Evolutionary conservation across 1,139 yeast species (phyloP).

Genomic region (Taphrina confusa): DNA sequence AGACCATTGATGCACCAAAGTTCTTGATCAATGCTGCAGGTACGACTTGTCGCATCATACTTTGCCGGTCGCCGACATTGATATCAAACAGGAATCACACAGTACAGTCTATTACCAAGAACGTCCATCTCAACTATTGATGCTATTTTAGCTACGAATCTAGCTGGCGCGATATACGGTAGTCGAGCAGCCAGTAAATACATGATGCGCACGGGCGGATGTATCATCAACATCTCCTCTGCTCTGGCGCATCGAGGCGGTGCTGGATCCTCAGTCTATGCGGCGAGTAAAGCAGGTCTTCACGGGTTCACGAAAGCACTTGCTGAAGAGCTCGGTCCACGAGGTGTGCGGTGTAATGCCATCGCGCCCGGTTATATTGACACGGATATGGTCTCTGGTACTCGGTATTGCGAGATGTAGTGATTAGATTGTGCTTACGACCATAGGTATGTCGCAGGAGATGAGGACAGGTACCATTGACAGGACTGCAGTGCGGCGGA

Average conservation of each 20-base stretch:
- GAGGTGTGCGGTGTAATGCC: constrained; percentile 60
- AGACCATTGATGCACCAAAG: constrained; percentile 32
- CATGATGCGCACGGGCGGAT: constrained; percentile 53
- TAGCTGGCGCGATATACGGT: constrained; percentile 65
- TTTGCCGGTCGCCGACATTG: neutral
- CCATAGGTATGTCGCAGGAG: constrained; percentile 37
- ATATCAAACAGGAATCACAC: constrained; percentile 59
- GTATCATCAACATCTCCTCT: constrained; percentile 71
- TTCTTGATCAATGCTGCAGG: constrained; percentile 42
- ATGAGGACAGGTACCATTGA: constrained; percentile 39
- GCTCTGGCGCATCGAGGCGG: constrained; percentile 56
- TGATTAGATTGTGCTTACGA: constrained; percentile 17
- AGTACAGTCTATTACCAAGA: constrained; percentile 56
- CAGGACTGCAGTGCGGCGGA: constrained; percentile 42
- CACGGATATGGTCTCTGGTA: constrained; percentile 65
- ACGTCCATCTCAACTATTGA: constrained; percentile 53
- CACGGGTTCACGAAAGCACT: constrained; percentile 63
- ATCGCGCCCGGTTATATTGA: constrained; percentile 75
- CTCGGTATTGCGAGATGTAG: neutral
- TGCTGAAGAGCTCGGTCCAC: constrained; percentile 60
- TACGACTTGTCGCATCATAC: neutral
- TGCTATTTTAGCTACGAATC: constrained; percentile 60
- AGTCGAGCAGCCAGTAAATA: constrained; percentile 54
- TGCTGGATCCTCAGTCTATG: constrained; percentile 70
- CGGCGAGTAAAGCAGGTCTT: constrained; percentile 77